Percentiles rank a stretch among this genome's conserved stretches.
Evolutionary conservation across 345 rosid genomes (phyloP).

Genomic region (Jatropha curcas): DNA sequence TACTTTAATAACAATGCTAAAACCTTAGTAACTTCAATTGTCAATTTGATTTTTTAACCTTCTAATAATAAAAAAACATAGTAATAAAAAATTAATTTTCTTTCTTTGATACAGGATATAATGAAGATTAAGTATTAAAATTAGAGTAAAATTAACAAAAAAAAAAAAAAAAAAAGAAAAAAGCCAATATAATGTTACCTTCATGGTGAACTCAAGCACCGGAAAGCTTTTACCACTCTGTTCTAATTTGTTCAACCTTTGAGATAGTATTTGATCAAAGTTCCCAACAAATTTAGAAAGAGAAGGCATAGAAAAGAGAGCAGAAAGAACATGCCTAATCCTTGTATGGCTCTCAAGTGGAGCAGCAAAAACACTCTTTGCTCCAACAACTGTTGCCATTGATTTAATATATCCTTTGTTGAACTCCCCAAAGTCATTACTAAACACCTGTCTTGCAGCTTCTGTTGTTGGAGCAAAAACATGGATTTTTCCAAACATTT

Average conservation of each 20-base stretch:
- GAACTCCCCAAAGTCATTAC: conserved; percentile 45
- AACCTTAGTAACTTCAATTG: no score
- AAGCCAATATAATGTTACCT: no score
- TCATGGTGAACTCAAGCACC: conserved; percentile 52
- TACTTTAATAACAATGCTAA: no score
- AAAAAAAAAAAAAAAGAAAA: no score
- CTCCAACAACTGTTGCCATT: conserved; percentile 52
- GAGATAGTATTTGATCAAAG: conserved; percentile 40
- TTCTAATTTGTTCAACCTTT: conserved; percentile 39
- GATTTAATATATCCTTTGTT: conserved; percentile 57
- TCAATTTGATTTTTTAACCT: no score
- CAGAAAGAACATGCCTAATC: conserved; percentile 51
- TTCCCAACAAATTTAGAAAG: conserved; percentile 36
- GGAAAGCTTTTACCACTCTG: conserved; percentile 41
- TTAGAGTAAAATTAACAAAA: no score
- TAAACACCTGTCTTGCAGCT: conserved; percentile 46
- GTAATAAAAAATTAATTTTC: no score
- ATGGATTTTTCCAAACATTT: conserved; percentile 53
- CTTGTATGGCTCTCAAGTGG: conserved; percentile 49
- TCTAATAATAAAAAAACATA: no score
- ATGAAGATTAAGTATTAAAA: no score
- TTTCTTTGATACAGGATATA: no score
- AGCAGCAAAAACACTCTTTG: conserved; percentile 41
- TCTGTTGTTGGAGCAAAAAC: conserved; percentile 49
- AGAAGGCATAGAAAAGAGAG: conserved; percentile 54